Evolutionary conservation across 31 red algal genomes (phyloP), one percentile per base, ranked within the genome.

Genomic region (Asparagopsis taxiformis): DNA sequence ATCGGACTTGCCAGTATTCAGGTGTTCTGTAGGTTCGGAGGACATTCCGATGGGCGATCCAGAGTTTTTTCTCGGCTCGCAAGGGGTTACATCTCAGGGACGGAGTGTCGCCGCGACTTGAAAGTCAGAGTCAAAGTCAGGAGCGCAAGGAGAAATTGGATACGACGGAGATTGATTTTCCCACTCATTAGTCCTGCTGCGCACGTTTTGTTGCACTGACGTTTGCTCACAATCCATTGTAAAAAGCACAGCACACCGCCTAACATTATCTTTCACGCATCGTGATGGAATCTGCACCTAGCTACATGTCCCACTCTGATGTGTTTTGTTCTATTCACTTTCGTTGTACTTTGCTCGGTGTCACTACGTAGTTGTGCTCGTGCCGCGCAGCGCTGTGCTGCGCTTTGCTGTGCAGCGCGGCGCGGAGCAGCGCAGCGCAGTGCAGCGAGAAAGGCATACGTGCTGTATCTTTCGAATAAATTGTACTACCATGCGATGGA

Each of bases 201-300:
- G 13, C 13, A 13, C 41, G 8, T 13, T 46, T 46, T 46, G 41
- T 46, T 46, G 6, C 13, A 13, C 13, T 46, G 8, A 46, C 41
- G 8, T 46, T 46, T 46, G 41, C 8, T 13, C 8, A 6, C 41
- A 46, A 9, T 13, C 41, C 6, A 9, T 46, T 46, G 41, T 46
- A 46, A 46, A 46, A 46, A 46, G 41, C 41, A 46, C 41, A 46
- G 41, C 41, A n/a, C n/a, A 46, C 41, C 41, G 41, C 41, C 41
- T 46, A 46, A 46, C 41, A 46, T 46, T 46, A 9, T 46, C 41
- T 46, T 46, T 46, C 8, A 46, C 13, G 41, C 8, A 46, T 9
- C 41, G 41, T 46, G 8, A 46, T 13, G 41, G 6, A 46, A 6
- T 46, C 41, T 46, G 8, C 8, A 46, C 41, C 6, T 46, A 46